Percentiles rank a stretch among this genome's conserved stretches.
Conservation (phyloP, 345 rosid genomes). For the Cardamine occulta region DNA sequence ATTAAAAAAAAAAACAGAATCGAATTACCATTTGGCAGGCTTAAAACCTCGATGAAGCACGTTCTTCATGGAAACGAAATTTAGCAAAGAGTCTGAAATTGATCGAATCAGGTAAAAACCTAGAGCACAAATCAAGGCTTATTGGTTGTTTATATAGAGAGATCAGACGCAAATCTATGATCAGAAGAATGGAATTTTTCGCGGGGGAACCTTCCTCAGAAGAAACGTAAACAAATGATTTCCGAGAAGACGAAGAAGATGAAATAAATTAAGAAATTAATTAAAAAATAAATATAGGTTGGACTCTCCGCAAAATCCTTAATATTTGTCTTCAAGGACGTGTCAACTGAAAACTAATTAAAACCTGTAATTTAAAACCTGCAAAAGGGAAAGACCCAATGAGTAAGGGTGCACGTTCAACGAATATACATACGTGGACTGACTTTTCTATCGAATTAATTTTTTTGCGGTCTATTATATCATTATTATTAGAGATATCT, state of each 20-base stretch:
- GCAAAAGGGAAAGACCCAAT: not conserved
- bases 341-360: constrained; percentile 15
- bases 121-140: not conserved
- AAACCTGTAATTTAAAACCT: not conserved
- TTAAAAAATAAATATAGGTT: not conserved
- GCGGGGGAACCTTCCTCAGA: constrained; percentile 27
- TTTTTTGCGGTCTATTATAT: too few species aligned
- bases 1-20: not conserved
- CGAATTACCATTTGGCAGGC: constrained; percentile 79
- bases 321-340: constrained; percentile 12
- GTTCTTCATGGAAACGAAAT: constrained; percentile 27
- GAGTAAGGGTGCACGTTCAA: constrained; percentile 3
- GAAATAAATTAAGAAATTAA: not conserved
- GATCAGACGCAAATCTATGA: constrained; percentile 18
- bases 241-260: not conserved
- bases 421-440: constrained; percentile 11
- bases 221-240: constrained; percentile 30
- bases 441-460: not conserved
- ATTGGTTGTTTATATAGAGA: not conserved
- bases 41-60: constrained; percentile 83
- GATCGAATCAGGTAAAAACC: not conserved
- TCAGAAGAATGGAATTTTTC: constrained; percentile 19
- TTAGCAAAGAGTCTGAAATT: constrained; percentile 8
- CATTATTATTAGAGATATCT: too few species aligned
- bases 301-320: constrained; percentile 20